Base-by-base conservation (phyloP, 2,329 filamentous ascomycete genomes). In the Stagonosporopsis vannaccii region DNA sequence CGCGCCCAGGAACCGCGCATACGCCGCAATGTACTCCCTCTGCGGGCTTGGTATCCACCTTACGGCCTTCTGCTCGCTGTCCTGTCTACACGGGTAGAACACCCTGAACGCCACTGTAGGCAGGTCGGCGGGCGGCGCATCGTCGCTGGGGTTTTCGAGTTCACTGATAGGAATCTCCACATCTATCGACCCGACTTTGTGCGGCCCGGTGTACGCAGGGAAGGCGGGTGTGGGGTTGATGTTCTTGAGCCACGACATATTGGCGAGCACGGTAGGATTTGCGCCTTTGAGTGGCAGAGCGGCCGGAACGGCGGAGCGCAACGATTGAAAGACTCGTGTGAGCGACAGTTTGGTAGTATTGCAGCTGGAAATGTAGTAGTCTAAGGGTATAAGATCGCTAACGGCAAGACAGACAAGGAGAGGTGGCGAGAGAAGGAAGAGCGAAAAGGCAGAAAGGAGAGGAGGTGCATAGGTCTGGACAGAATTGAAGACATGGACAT, bases 1-100 rank as follows among this genome's bases (percentile, higher is more conserved):
- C 2, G 89, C 81, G 2, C 91, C 91, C 7, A 94, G 71, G 67
- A 96, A 96, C 63, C 87, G 84, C 9, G 88, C 88, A 70, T 95
- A 95, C 1, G 89, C 90, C 15, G 87, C 84, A 8, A 94, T 79
- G 70, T 91, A 89, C 36, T 87, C 86, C 43, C 89, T 79, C 73
- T 96, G 91, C 0, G 92, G 91, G 8, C 84, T 82, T 0, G 91
- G 91, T 48, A 96, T 82, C 91, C 92, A 96, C 66, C 83, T 85
- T 51, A 92, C 88, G 9, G 81, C 81, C 66, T 85, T 85, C 67
- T 85, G 81, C 47, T 76, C 56, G 36, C 68, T 72, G 4, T 69
- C 67, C 35, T 62, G 58, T 28, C 60, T 64, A 25, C 66, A 69
- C 1, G 92, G 92, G 72, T 96, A 96, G 78, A 91, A 96, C 55